Evolutionary conservation across 176 grass and related monocot genomes (phyloP).

Genomic region (Poa pratensis): DNA sequence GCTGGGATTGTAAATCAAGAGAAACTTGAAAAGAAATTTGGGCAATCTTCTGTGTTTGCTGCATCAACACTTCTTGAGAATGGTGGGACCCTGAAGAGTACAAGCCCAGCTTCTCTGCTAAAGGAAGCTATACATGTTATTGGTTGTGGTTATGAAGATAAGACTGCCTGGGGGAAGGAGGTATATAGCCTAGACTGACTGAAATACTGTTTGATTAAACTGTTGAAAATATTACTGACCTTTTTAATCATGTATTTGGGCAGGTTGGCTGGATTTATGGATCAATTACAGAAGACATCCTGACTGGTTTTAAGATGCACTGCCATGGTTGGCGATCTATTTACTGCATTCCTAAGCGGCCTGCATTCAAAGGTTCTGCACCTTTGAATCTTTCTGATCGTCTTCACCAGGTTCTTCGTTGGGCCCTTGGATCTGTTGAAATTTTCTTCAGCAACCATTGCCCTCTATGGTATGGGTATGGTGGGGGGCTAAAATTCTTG

Average conservation of each 20-base stretch:
- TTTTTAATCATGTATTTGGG: too few species aligned
- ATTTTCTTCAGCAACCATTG: slow-evolving; percentile 86
- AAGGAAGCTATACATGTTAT: slow-evolving; percentile 93
- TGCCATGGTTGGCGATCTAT: slow-evolving; percentile 80
- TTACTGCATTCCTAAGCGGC: slow-evolving; percentile 85
- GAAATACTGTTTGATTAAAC: too few species aligned
- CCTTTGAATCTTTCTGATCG: slow-evolving; percentile 92
- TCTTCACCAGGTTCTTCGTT: slow-evolving; percentile 80
- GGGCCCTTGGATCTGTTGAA: slow-evolving; percentile 86
- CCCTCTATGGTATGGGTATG: slow-evolving; percentile 92
- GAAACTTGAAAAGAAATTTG: slow-evolving; percentile 38
- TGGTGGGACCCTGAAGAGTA: slow-evolving; percentile 8
- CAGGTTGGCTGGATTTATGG: slow-evolving; percentile 96
- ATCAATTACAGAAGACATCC: slow-evolving; percentile 86
- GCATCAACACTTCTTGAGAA: slow-evolving; percentile 63
- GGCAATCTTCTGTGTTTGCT: slow-evolving; percentile 84
- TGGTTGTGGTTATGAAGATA: slow-evolving; percentile 89
- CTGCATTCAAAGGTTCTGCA: slow-evolving; percentile 80
- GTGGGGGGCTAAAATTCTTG: slow-evolving; percentile 72
- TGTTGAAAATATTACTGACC: background rate
- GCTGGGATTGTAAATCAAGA: background rate
- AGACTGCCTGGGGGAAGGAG: slow-evolving; percentile 90
- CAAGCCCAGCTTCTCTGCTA: slow-evolving; percentile 64
- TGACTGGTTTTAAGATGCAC: slow-evolving; percentile 91
- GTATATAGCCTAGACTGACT: slow-evolving; percentile 29